These are phyloP conservation scores for Aegilops speltoides DNA, from an alignment of 176 grass and related monocot species.

Conservation along the genomic window DNA sequence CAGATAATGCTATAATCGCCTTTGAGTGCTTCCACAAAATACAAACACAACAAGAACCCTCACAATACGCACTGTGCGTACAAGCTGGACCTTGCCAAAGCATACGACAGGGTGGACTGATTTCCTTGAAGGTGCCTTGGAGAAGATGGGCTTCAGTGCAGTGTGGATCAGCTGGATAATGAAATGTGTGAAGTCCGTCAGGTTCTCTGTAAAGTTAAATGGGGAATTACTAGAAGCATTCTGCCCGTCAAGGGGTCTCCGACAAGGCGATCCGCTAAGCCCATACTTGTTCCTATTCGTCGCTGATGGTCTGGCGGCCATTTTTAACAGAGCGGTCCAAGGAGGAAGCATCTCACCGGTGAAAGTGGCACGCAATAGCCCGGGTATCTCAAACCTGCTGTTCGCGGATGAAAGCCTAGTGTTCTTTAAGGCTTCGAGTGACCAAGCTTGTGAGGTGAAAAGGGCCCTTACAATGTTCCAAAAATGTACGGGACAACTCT, in stretches of 20 bases:
- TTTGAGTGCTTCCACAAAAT: neutral
- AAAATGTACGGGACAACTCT: too few relatives aligned
- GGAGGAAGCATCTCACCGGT: too few relatives aligned
- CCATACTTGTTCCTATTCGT: neutral
- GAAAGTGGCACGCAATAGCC: too few relatives aligned
- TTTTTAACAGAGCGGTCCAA: too few relatives aligned
- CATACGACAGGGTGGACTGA: neutral
- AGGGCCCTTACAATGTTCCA: too few relatives aligned
- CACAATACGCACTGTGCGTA: neutral
- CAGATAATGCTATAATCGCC: neutral
- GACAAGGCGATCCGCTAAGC: neutral
- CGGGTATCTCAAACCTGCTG: too few relatives aligned
- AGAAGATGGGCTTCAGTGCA: neutral
- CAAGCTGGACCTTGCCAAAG: neutral
- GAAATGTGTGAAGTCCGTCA: neutral
- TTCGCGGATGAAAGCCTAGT: too few relatives aligned
- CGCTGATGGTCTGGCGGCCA: neutral
- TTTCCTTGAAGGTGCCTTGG: neutral
- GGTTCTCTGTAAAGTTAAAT: neutral
- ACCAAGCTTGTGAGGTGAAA: too few relatives aligned
- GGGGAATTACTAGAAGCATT: neutral
- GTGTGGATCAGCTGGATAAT: neutral
- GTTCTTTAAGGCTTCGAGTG: too few relatives aligned
- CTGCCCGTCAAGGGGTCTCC: neutral
- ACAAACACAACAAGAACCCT: neutral